These are phyloP conservation scores for Zoysia matrella DNA, from an alignment of 202 grass and related monocot genomes.

Conservation along the genomic window DNA sequence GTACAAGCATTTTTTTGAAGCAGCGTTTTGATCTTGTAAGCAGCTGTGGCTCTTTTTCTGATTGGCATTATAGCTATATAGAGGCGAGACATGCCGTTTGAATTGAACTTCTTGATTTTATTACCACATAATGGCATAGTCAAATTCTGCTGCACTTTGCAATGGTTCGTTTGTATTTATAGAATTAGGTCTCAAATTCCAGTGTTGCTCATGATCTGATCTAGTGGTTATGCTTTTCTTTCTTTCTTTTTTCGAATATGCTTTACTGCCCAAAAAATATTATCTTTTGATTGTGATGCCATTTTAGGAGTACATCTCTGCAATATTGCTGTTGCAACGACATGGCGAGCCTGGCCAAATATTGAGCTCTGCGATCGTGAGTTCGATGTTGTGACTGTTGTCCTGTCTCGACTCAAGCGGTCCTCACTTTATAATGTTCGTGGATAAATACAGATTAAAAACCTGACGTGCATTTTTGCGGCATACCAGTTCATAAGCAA, in stretches of 20 bases:
- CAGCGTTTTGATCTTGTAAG: conserved; percentile 22
- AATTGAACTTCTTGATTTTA: conserved; percentile 3
- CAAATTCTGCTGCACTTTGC: not conserved
- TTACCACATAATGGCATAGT: not conserved
- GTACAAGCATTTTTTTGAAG: conserved; percentile 42
- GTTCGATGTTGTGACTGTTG: too few species aligned
- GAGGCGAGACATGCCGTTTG: not conserved
- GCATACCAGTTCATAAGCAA: not conserved
- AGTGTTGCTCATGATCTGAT: not conserved
- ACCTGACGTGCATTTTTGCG: too few species aligned
- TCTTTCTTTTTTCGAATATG: not conserved
- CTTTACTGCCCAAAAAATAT: not conserved
- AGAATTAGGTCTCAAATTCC: not conserved
- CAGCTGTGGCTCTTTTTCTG: not conserved
- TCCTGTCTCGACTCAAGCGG: not conserved
- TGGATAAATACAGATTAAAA: too few species aligned
- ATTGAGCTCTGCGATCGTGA: too few species aligned
- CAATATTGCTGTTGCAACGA: not conserved
- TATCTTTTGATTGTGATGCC: not conserved
- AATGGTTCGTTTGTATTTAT: not conserved
- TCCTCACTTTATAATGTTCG: not conserved
- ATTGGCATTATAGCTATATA: not conserved
- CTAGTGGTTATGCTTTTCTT: not conserved
- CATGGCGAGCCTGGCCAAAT: not conserved
- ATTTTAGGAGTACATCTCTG: not conserved